These are phyloP conservation scores for Aspergillus sp. DNA, from an alignment of 2,329 filamentous ascomycete species.

Conservation along the genomic window DNA sequence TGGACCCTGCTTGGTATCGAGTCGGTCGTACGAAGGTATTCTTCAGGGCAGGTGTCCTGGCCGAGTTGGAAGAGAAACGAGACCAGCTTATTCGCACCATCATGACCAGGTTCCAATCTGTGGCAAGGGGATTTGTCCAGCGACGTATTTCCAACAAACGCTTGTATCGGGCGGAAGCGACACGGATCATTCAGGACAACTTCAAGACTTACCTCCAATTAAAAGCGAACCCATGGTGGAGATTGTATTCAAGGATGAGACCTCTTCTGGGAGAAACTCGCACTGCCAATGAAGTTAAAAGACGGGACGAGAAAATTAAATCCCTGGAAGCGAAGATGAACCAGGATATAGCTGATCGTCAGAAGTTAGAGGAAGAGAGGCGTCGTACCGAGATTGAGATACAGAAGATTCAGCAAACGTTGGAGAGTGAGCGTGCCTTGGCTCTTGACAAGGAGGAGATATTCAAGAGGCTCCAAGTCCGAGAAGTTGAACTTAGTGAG, in stretches of 20 bases:
- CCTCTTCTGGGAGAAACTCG: slow-evolving; percentile 89
- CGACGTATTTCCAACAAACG: slow-evolving; percentile 88
- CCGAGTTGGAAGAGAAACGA: slow-evolving; percentile 93
- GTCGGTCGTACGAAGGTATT: slow-evolving; percentile 97
- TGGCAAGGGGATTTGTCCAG: slow-evolving; percentile 87
- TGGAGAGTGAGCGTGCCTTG: slow-evolving; percentile 94
- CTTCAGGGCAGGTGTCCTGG: slow-evolving; percentile 92
- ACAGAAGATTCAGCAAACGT: slow-evolving; percentile 83
- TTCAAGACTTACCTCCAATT: slow-evolving; percentile 90
- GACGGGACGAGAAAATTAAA: slow-evolving; percentile 89
- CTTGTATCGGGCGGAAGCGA: slow-evolving; percentile 91
- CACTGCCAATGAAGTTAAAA: slow-evolving; percentile 91
- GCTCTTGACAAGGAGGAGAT: slow-evolving; percentile 98
- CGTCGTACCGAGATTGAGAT: slow-evolving; percentile 85
- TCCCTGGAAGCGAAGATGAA: slow-evolving; percentile 82
- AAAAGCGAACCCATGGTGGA: slow-evolving; percentile 96
- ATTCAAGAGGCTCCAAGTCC: slow-evolving; percentile 88
- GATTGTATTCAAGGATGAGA: slow-evolving; percentile 90
- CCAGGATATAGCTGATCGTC: slow-evolving; percentile 71
- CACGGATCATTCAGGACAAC: slow-evolving; percentile 90
- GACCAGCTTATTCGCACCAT: slow-evolving; percentile 92
- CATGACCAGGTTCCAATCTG: slow-evolving; percentile 88
- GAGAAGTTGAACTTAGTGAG: slow-evolving; percentile 90
- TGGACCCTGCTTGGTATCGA: slow-evolving; percentile 85
- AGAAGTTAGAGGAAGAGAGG: slow-evolving; percentile 86